phyloP scores from a whole-genome alignment of 305 asterid genomes.

The Fraxinus velutina region DNA sequence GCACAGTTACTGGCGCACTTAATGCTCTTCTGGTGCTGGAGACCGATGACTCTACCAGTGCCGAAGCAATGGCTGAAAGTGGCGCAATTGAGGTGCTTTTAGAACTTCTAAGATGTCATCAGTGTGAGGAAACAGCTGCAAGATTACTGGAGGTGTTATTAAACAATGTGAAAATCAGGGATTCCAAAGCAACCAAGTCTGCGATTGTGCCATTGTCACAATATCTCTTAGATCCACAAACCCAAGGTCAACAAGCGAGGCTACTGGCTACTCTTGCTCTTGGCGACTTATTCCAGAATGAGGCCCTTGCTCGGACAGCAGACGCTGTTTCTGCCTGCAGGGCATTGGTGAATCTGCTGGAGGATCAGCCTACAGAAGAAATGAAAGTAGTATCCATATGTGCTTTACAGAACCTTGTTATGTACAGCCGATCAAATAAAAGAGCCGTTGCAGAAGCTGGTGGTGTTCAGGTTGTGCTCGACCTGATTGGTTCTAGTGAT shows the following conservation, averaged over 20 bases:
- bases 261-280: constrained; percentile 93
- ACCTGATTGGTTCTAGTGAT: constrained; percentile 88
- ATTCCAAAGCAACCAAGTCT: constrained; percentile 78
- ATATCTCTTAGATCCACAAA: constrained; percentile 98
- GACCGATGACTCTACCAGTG: constrained; percentile 79
- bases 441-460: constrained; percentile 99
- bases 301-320: constrained; percentile 86
- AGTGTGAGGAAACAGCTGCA: constrained; percentile 83
- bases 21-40: constrained; percentile 84
- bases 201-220: constrained; percentile 93
- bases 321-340: constrained; percentile 98
- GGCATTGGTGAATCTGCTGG: constrained; percentile 93
- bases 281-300: constrained; percentile 95
- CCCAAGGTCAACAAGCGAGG: constrained; percentile 98
- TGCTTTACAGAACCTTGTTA: constrained; percentile 93
- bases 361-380: constrained; percentile 99
- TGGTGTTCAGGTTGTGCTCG: constrained; percentile 99
- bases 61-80: constrained; percentile 91
- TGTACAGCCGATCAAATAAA: constrained; percentile 91
- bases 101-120: constrained; percentile 75
- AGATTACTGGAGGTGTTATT: constrained; percentile 69
- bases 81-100: constrained; percentile 83
- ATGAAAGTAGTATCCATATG: constrained; percentile 98
- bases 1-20: constrained; percentile 69
- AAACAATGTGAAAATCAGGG: constrained; percentile 79